Base-by-base conservation (phyloP, 768 basidiomycete species). In the Kwoniella mangroviensis region DNA sequence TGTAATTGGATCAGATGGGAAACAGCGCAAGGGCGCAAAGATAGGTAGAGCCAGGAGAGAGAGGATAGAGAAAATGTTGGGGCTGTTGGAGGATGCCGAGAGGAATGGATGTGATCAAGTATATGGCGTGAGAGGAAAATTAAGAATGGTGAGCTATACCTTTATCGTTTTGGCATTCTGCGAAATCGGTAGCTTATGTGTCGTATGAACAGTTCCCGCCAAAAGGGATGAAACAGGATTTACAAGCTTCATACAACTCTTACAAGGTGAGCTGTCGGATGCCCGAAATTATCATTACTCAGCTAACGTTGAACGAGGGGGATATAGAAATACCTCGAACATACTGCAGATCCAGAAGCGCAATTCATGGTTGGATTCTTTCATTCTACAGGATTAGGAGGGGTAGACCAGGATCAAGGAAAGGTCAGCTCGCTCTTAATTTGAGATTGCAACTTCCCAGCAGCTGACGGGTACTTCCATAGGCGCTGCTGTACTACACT, bases 401-500 rank as follows among this genome's bases (percentile, higher is more conserved):
- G 78, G 12, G 75, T 79, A 9, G 65, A 76, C 41, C 78, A 82
- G 43, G 84, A 86, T 73, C 85, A 86, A 72, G 84, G 83, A 17
- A 83, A 83, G 73, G 85, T 84, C 34, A 49, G 82, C 69, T 26
- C 26, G 26, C 26, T 26, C 26, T 26, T 26, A 4, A 2, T 4
- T 26, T 26, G 26, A 26, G 26, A 26, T 26, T 26, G 26, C 26
- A 26, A 26, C 4, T 26, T 26, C 26, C 17, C 11, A 24, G 17
- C 5, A 63, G 61, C 61, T 63, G 45, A 63, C 55, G 15, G 5
- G 19, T 41, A 19, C 21, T 15, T 7, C 3, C 10, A 1, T 52
- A 90, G 83, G 94, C 95, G 0, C 89, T 96, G 71, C 86, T 98
- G 0, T 92, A 96, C 77, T 94, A 94, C 81, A 97, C 95, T 0